Conservation (phyloP, 2,329 filamentous ascomycete species). For the Alternaria consortialis region DNA sequence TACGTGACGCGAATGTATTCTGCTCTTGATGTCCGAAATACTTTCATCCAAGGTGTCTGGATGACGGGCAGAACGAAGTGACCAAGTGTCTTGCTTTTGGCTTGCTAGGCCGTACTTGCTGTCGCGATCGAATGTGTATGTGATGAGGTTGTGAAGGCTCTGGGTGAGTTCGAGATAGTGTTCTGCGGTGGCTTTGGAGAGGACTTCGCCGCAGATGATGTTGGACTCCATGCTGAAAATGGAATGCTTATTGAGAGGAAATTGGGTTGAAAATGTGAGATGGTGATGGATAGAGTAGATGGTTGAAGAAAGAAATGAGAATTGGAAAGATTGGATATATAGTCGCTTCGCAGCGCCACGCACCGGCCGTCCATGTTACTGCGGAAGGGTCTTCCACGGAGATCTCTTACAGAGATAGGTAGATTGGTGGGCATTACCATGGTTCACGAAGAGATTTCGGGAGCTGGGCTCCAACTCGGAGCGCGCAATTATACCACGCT, state of each 20-base stretch:
- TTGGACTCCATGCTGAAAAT: constrained; percentile 6
- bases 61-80: neutral
- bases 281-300: neutral
- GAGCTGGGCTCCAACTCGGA: neutral
- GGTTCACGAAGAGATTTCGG: neutral
- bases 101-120: neutral
- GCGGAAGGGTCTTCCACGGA: neutral
- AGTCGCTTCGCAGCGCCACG: neutral
- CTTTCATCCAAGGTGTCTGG: neutral
- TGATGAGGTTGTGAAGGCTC: neutral
- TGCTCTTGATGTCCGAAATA: neutral
- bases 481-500: neutral
- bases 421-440: neutral
- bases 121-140: neutral
- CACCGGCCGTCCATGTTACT: neutral
- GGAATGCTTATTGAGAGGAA: neutral
- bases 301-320: neutral
- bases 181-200: neutral
- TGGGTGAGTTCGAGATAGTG: neutral
- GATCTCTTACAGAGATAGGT: too few species aligned
- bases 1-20: neutral
- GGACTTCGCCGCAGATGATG: constrained; percentile 2
- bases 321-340: neutral
- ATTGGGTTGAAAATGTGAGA: neutral
- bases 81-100: neutral